These are phyloP conservation scores for Ustilago nuda DNA, from an alignment of 1,284 basidiomycete species.

Conservation along the genomic window DNA sequence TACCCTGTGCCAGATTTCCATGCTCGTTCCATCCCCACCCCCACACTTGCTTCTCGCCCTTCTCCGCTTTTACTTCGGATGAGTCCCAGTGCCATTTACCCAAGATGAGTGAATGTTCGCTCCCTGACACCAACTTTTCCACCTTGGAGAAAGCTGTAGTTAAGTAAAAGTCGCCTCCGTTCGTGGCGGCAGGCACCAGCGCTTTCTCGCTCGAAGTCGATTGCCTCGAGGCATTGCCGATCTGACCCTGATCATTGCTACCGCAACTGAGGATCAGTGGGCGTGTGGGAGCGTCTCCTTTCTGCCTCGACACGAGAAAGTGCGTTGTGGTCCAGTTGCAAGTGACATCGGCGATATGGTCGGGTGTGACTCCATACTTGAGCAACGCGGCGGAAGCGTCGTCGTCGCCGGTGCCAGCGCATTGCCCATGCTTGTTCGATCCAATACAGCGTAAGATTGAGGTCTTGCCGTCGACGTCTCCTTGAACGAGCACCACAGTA, in stretches of 20 bases:
- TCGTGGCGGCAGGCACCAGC: not conserved
- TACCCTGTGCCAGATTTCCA: constrained; percentile 53
- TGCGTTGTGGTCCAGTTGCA: constrained; percentile 53
- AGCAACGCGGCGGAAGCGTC: constrained; percentile 4
- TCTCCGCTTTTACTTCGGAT: not conserved
- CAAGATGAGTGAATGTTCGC: constrained; percentile 52
- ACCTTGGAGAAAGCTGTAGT: constrained; percentile 1
- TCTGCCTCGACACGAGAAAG: constrained; percentile 8
- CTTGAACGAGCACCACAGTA: constrained; percentile 20
- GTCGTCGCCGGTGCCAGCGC: not conserved
- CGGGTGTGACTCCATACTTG: not conserved
- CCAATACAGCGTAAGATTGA: constrained; percentile 19
- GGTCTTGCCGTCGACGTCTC: not conserved
- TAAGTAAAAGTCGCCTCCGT: constrained; percentile 13
- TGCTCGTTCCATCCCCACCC: constrained; percentile 57
- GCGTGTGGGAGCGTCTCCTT: not conserved
- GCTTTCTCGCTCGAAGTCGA: not conserved
- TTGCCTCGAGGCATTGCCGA: constrained; percentile 11
- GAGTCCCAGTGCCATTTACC: not conserved
- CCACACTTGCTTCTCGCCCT: constrained; percentile 24
- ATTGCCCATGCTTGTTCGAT: constrained; percentile 35
- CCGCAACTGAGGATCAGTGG: constrained; percentile 30
- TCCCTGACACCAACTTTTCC: constrained; percentile 45
- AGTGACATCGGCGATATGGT: constrained; percentile 18
- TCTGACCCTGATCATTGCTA: constrained; percentile 41